Conservation (phyloP, 257 asterid genomes). For the Cordia subcordata region DNA sequence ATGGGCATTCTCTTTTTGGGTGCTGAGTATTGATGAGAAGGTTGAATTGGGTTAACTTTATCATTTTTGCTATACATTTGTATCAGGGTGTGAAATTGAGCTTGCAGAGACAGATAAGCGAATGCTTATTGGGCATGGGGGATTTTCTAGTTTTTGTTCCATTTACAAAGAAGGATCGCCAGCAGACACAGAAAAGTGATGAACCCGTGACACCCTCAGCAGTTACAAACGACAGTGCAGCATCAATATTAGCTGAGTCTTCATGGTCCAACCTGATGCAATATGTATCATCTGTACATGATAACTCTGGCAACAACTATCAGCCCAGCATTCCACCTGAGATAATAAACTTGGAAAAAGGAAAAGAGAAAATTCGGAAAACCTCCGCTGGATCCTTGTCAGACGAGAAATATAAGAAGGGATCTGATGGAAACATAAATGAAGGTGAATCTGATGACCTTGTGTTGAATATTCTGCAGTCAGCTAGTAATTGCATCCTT, state of each 20-base stretch:
- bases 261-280: slow-evolving; percentile 73
- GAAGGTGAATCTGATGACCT: slow-evolving; percentile 30
- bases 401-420: slow-evolving; percentile 33
- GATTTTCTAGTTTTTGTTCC: slow-evolving; percentile 77
- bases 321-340: slow-evolving; percentile 24
- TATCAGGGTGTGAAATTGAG: slow-evolving; percentile 72
- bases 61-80: slow-evolving; percentile 3
- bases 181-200: slow-evolving; percentile 28
- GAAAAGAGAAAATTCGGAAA: slow-evolving; percentile 19
- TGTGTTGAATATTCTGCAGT: slow-evolving; percentile 39
- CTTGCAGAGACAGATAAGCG: slow-evolving; percentile 47
- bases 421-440: slow-evolving; percentile 23
- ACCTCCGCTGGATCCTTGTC: slow-evolving; percentile 15
- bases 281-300: slow-evolving; percentile 51
- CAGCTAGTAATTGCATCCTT: slow-evolving; percentile 27
- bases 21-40: no score
- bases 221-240: slow-evolving; percentile 20
- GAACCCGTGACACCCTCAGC: slow-evolving; percentile 26
- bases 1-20: no score
- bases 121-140: slow-evolving; percentile 34
- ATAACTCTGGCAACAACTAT: slow-evolving; percentile 18
- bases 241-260: slow-evolving; percentile 49
- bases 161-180: slow-evolving; percentile 49
- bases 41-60: background rate
- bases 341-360: slow-evolving; percentile 22